These are phyloP conservation scores for Yamadazyma conglobata DNA, from an alignment of 1,139 yeast species.

Conservation along the genomic window DNA sequence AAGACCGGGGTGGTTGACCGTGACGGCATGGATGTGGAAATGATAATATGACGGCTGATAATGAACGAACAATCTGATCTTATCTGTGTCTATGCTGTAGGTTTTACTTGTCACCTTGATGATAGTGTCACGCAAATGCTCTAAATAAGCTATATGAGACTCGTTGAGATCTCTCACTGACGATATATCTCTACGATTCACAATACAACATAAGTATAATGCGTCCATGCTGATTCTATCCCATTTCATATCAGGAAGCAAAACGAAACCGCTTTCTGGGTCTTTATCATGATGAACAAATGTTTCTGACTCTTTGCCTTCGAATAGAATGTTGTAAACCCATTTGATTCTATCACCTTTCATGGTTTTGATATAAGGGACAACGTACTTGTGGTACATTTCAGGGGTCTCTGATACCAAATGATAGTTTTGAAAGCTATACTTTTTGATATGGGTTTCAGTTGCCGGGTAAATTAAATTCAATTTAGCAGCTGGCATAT, in stretches of 20 bases:
- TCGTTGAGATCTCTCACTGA: conserved; percentile 72
- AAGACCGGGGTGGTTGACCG: conserved; percentile 65
- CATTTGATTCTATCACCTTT: conserved; percentile 77
- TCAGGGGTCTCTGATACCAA: conserved; percentile 79
- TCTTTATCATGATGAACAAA: conserved; percentile 64
- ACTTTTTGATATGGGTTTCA: conserved; percentile 76
- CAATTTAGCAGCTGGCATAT: conserved; percentile 62
- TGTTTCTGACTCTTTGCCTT: conserved; percentile 83
- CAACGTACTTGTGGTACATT: conserved; percentile 56
- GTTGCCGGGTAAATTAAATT: conserved; percentile 90
- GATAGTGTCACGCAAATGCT: conserved; percentile 42
- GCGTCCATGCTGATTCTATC: conserved; percentile 69
- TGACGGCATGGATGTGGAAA: conserved; percentile 89
- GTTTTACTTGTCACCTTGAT: conserved; percentile 45
- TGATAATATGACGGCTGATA: conserved; percentile 97
- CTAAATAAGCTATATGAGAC: conserved; percentile 56
- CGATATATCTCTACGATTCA: conserved; percentile 64
- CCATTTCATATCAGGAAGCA: conserved; percentile 91
- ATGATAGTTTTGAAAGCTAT: conserved; percentile 53
- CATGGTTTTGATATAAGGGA: conserved; percentile 76
- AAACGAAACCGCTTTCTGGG: conserved; percentile 50
- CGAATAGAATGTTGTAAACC: conserved; percentile 81
- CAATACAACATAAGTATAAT: conserved; percentile 76
- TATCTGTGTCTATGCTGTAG: conserved; percentile 36
- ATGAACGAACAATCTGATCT: conserved; percentile 73